Conservation (phyloP, 495 filamentous ascomycete genomes). For the Sphaerosporella brunnea region DNA sequence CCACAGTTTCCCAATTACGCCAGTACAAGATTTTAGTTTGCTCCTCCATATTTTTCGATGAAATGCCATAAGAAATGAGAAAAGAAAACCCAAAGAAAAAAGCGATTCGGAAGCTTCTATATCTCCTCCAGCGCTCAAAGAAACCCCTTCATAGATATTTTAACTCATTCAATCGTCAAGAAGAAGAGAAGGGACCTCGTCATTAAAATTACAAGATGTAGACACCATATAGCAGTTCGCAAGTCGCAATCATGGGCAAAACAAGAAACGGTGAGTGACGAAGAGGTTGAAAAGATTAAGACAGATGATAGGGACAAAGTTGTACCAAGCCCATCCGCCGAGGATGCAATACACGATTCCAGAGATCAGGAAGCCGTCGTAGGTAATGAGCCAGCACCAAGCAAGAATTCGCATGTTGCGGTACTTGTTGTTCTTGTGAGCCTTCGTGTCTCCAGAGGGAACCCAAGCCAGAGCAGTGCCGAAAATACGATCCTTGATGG, state of each 20-base stretch:
- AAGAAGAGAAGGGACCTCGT: too few relatives aligned
- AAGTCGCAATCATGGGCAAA: constrained; percentile 3
- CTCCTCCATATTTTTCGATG: too few relatives aligned
- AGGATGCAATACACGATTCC: constrained; percentile 12
- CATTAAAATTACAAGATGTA: too few relatives aligned
- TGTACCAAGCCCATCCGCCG: constrained; percentile 6
- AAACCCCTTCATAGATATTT: too few relatives aligned
- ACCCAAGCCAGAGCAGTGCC: constrained; percentile 18
- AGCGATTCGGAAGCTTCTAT: too few relatives aligned
- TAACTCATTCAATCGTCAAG: too few relatives aligned
- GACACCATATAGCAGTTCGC: not conserved
- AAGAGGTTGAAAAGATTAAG: constrained; percentile 14
- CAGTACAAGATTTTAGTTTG: too few relatives aligned
- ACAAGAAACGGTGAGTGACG: constrained; percentile 12
- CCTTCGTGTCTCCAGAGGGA: constrained; percentile 18
- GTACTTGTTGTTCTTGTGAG: constrained; percentile 22
- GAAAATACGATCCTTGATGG: constrained; percentile 20
- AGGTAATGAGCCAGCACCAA: constrained; percentile 20
- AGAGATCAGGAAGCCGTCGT: constrained; percentile 8
- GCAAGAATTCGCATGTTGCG: constrained; percentile 22
- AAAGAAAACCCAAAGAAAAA: too few relatives aligned
- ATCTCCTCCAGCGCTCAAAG: too few relatives aligned
- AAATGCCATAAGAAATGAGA: too few relatives aligned
- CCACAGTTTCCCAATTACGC: too few relatives aligned
- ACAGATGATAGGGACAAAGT: constrained; percentile 11